These are phyloP conservation scores for Erythrophleum ivorense DNA, from an alignment of 331 rosid genomes.

Conservation along the genomic window DNA sequence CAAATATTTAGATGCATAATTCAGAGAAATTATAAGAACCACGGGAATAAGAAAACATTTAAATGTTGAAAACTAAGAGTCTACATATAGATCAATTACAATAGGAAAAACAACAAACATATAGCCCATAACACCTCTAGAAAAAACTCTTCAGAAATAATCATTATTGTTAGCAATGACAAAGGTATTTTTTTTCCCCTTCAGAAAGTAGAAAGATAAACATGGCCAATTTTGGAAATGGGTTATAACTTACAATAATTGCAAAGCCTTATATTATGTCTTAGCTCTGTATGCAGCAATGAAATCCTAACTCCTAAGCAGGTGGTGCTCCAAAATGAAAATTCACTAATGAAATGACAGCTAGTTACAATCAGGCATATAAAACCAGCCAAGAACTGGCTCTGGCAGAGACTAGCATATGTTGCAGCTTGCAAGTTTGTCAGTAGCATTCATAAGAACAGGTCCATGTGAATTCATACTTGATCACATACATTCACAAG, in stretches of 20 bases:
- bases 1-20: background rate
- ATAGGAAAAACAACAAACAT: background rate
- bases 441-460: conserved; percentile 18
- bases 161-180: background rate
- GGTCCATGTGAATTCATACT: conserved; percentile 22
- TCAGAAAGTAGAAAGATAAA: conserved; percentile 6
- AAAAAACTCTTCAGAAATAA: background rate
- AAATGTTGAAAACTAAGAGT: conserved; percentile 1
- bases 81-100: background rate
- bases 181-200: background rate
- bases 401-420: conserved; percentile 4
- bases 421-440: conserved; percentile 4
- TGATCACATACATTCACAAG: background rate
- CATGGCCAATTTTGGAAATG: background rate
- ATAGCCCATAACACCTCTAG: background rate
- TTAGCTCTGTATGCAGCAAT: background rate
- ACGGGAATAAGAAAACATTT: conserved; percentile 1
- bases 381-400: conserved; percentile 18
- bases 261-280: conserved; percentile 20
- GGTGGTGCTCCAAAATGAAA: background rate
- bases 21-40: conserved; percentile 3
- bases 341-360: background rate
- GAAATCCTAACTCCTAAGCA: background rate
- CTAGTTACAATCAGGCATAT: conserved; percentile 1
- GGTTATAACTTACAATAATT: conserved; percentile 6